Evolutionary conservation across 805 yeast species (phyloP), one percentile per base, ranked within the genome.

Genomic region (Nakazawaea siamensis): DNA sequence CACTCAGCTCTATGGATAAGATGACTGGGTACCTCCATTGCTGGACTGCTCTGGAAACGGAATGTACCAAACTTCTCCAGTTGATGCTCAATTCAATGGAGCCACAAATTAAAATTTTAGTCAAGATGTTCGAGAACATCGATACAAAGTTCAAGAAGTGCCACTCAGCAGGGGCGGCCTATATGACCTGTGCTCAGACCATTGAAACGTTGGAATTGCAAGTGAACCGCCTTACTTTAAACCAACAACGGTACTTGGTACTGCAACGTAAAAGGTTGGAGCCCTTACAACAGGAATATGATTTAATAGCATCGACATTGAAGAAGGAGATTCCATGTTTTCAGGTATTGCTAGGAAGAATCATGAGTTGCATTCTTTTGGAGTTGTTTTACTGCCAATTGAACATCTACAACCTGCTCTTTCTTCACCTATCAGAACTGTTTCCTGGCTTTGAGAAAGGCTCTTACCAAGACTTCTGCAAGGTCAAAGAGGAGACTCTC

Each of bases 311-410:
- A 45, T 41, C 46, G 4, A 33, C 43, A 3, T 52, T 75, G 40
- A 69, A 70, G 38, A 39, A 38, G 20, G 80, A 73, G 27, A 45
- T 76, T 1, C 78, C 80, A 0, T 32, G 40, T 3, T 66, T 71
- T 31, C 56, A 66, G 37, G 37, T 50, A 5, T 47, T 65, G 9
- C 49, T 64, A 0, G 39, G 51, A 3, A 31, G 44, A 11, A 46
- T 65, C 17, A 45, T 63, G 26, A 46, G 49, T 17, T 61, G 60
- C 4, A 31, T 67, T 4, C 52, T 60, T 19, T 36, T 43, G 3
- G 45, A 56, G 38, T 38, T 59, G 11, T 71, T 58, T 40, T 73
- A 49, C 39, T 48, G 61, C 4, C 64, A 63, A 24, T 49, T 66
- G 21, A 45, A 58, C 5, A 48, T 57, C 18, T 64, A 66, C 46